A percentile compares a stretch with the other conserved stretches of the same genome.
These are phyloP conservation scores for Calocybe cyanea DNA, from an alignment of 768 basidiomycete species.

Conservation along the genomic window DNA sequence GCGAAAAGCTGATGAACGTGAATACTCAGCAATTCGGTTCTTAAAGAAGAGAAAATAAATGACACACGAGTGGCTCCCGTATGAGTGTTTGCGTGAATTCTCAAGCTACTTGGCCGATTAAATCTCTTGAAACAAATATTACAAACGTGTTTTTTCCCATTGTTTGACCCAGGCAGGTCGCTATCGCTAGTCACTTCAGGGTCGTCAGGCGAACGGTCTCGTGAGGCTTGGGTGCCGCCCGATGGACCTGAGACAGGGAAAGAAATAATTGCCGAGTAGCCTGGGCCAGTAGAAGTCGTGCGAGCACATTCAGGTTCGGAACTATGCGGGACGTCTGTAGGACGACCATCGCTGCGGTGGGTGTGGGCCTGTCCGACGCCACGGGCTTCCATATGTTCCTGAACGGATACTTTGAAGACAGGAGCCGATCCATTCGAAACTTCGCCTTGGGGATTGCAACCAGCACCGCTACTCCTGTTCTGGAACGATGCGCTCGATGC, in stretches of 20 bases:
- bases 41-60: slow-evolving; percentile 3
- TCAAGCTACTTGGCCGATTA: slow-evolving; percentile 64
- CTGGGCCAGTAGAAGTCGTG: slow-evolving; percentile 5
- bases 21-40: slow-evolving; percentile 1
- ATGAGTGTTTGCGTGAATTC: slow-evolving; percentile 66
- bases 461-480: slow-evolving; percentile 20
- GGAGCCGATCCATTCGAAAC: slow-evolving; percentile 30
- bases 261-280: slow-evolving; percentile 22
- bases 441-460: slow-evolving; percentile 15
- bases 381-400: slow-evolving; percentile 3
- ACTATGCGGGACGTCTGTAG: slow-evolving; percentile 2
- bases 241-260: slow-evolving; percentile 18
- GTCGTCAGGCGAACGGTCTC: slow-evolving; percentile 20
- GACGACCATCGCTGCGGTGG: slow-evolving; percentile 4
- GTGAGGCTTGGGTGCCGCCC: background rate
- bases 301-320: background rate
- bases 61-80: slow-evolving; percentile 65
- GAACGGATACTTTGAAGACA: slow-evolving; percentile 34
- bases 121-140: slow-evolving; percentile 59
- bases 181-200: slow-evolving; percentile 21
- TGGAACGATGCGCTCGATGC: slow-evolving; percentile 37
- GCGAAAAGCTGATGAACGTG: slow-evolving; percentile 49
- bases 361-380: slow-evolving; percentile 12
- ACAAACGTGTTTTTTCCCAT: slow-evolving; percentile 47
- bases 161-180: slow-evolving; percentile 18